Evolutionary conservation across 1,284 basidiomycete genomes (phyloP), one percentile per base, ranked within the genome.

Genomic region (Sporisorium exsertum): DNA sequence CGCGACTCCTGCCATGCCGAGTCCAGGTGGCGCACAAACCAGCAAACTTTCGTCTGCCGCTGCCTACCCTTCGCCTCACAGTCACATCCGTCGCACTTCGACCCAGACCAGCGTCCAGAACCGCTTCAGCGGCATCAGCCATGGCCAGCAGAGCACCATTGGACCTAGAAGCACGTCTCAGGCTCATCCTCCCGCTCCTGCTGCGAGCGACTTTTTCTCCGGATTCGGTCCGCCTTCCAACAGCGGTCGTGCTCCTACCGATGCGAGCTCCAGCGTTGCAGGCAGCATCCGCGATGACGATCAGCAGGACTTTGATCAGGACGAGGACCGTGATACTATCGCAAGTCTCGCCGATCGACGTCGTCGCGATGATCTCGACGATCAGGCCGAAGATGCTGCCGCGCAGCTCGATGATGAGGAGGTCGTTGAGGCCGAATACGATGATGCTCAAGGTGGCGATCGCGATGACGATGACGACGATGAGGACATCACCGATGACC

Each of bases 1-100:
- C 24, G 64, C 64, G 33, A 60, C 64, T 22, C 49, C 67, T 18
- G 62, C 72, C 47, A 46, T 69, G 29, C 53, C 63, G 3, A 80
- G 78, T 43, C 72, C 79, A 27, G 66, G 66, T 22, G 66, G 66
- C 8, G 58, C 37, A 20, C 35, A 46, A 20, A 45, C 50, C 16
- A 67, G 61, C 40, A 65, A 62, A 43, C 49, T 63, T 24, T 56
- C 46, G 13, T 55, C 65, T 15, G 51, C 50, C 16, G 42, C 53
- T 16, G 68, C 29, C 47, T 81, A 81, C 40, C 80, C 78, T n/a
- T 81, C 80, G 6, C 78, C 80, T 1, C 78, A 78, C 33, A 66
- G 55, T 35, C 80, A 80, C 53, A 81, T 81, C 24, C 69, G 78
- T 33, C 66, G 80, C 33, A 69, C 64, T 54, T 47, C 58, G 24